phyloP scores from a whole-genome alignment of 1,284 basidiomycete species.

The Porogramme epimiltina region DNA sequence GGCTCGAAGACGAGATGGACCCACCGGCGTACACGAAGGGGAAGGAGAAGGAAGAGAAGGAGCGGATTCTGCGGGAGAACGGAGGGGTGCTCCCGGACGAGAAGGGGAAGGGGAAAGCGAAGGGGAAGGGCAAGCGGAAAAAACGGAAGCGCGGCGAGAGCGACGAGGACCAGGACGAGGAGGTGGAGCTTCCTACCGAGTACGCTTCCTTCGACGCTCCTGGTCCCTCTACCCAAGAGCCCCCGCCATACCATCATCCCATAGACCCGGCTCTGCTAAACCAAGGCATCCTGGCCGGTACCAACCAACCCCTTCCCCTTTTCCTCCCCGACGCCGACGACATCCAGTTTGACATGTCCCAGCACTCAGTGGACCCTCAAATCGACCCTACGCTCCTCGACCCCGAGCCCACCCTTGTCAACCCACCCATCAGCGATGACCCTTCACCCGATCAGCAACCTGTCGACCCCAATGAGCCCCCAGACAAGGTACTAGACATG shows the following conservation, averaged over 20 bases:
- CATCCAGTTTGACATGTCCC: constrained; percentile 23
- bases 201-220: constrained; percentile 12
- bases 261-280: constrained; percentile 49
- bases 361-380: constrained; percentile 34
- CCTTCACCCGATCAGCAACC: constrained; percentile 13
- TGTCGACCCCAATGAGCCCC: constrained; percentile 15
- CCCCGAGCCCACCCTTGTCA: constrained; percentile 14
- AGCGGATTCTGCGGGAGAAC: constrained; percentile 44
- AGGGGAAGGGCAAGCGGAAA: constrained; percentile 42
- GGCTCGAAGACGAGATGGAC: constrained; percentile 90
- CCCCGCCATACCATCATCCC: constrained; percentile 21
- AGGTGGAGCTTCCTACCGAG: constrained; percentile 19
- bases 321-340: constrained; percentile 43
- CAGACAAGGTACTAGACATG: constrained; percentile 18
- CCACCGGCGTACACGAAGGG: constrained; percentile 87
- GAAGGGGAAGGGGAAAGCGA: constrained; percentile 41
- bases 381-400: constrained; percentile 62
- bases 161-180: constrained; percentile 44
- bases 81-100: constrained; percentile 28
- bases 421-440: constrained; percentile 16
- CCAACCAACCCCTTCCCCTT: constrained; percentile 39
- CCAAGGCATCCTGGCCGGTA: constrained; percentile 47
- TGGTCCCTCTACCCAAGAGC: constrained; percentile 4
- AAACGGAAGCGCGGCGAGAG: constrained; percentile 39
- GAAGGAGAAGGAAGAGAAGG: constrained; percentile 68